A percentile compares a stretch with the other conserved stretches of the same genome.
Evolutionary conservation across 176 grass and related monocot genomes (phyloP).

Genomic region (Eleusine coracana): DNA sequence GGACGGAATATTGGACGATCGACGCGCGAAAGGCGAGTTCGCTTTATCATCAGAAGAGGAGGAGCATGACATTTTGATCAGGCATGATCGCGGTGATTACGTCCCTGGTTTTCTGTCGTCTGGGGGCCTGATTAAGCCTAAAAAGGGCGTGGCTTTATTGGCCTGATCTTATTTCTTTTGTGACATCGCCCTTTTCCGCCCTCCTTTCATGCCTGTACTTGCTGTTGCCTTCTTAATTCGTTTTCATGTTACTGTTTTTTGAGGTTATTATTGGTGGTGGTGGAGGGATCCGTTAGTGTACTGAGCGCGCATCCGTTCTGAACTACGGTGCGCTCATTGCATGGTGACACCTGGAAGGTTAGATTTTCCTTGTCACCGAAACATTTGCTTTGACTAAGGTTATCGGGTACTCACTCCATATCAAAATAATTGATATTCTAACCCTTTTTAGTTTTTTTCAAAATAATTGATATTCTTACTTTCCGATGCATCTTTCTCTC

Average conservation of each 20-base stretch:
- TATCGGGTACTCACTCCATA: too few relatives aligned
- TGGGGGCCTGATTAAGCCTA: constrained; percentile 17
- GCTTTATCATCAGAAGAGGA: constrained; percentile 34
- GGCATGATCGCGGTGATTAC: constrained; percentile 10
- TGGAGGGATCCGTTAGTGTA: too few relatives aligned
- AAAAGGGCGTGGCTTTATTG: constrained; percentile 27
- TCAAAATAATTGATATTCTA: too few relatives aligned
- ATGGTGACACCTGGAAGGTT: too few relatives aligned
- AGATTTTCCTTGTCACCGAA: too few relatives aligned
- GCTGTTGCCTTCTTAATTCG: neutral
- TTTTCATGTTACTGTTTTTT: neutral
- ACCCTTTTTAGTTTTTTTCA: too few relatives aligned
- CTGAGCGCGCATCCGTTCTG: too few relatives aligned
- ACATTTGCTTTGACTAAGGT: too few relatives aligned
- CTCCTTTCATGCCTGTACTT: neutral
- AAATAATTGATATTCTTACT: too few relatives aligned
- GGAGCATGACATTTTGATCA: neutral
- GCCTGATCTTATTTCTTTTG: constrained; percentile 26
- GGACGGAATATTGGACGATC: neutral
- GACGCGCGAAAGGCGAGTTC: constrained; percentile 4
- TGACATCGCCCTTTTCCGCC: neutral
- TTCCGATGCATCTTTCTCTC: too few relatives aligned
- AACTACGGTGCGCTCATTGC: too few relatives aligned
- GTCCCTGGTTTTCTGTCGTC: constrained; percentile 35
- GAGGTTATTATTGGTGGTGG: too few relatives aligned